Evolutionary conservation across 257 asterid species (phyloP).

Genomic region (Catharanthus roseus): DNA sequence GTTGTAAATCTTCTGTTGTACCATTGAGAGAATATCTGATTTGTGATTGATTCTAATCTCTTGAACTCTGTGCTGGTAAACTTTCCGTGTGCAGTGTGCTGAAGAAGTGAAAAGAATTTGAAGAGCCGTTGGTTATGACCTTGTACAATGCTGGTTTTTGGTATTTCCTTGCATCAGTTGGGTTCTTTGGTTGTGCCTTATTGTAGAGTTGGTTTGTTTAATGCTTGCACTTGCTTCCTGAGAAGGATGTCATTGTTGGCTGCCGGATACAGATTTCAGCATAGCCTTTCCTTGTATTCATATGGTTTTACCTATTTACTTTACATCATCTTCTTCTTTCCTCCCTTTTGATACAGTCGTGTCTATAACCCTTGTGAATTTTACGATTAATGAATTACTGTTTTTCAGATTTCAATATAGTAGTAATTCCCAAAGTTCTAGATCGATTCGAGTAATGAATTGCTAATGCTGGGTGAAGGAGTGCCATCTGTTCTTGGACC

Average conservation of each 20-base stretch:
- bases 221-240: background rate
- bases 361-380: background rate
- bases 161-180: constrained; percentile 8
- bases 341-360: background rate
- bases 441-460: background rate
- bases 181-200: constrained; percentile 8
- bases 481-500: too few relatives aligned
- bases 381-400: background rate
- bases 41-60: background rate
- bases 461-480: background rate
- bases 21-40: background rate
- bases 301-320: too few relatives aligned
- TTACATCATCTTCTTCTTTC: too few relatives aligned
- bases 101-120: constrained; percentile 26
- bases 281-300: background rate
- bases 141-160: constrained; percentile 11
- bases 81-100: constrained; percentile 35
- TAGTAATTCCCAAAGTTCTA: background rate
- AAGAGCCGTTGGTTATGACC: constrained; percentile 10
- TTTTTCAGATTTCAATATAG: background rate
- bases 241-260: constrained; percentile 6
- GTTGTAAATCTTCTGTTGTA: background rate
- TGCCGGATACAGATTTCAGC: background rate
- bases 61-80: background rate
- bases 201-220: constrained; percentile 10